Conservation (phyloP, 2,329 filamentous ascomycete genomes). For the Aspergillus sp. region DNA sequence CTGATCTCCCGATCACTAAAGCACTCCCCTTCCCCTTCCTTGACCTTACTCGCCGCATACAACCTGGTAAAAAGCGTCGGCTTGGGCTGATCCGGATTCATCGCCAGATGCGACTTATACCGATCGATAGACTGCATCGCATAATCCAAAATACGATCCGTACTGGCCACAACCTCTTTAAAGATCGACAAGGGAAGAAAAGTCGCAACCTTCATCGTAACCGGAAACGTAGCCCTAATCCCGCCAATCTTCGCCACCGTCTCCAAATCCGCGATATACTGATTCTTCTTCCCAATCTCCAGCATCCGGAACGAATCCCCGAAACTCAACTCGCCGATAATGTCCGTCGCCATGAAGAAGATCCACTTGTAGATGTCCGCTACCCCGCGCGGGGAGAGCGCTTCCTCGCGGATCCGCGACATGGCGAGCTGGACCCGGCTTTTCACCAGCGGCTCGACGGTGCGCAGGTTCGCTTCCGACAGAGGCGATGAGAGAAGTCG, state of each 20-base stretch:
- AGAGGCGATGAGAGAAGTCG: slow-evolving; percentile 41
- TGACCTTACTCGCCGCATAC: slow-evolving; percentile 11
- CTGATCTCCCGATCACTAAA: slow-evolving; percentile 37
- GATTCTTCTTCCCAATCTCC: slow-evolving; percentile 49
- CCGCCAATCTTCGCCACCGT: slow-evolving; percentile 15
- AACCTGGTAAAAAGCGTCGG: slow-evolving; percentile 31
- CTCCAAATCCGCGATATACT: slow-evolving; percentile 44
- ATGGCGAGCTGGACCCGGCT: slow-evolving; percentile 45
- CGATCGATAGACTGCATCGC: slow-evolving; percentile 25
- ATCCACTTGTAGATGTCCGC: slow-evolving; percentile 57
- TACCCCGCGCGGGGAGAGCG: slow-evolving; percentile 31
- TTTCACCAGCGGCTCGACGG: slow-evolving; percentile 34
- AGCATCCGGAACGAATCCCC: slow-evolving; percentile 57
- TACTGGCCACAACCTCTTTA: slow-evolving; percentile 17
- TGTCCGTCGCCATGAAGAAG: slow-evolving; percentile 55
- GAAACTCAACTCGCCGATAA: slow-evolving; percentile 56
- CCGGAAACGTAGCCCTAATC: slow-evolving; percentile 27
- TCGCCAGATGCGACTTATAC: slow-evolving; percentile 21
- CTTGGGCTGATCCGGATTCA: slow-evolving; percentile 18
- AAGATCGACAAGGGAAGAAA: slow-evolving; percentile 27
- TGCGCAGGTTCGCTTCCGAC: slow-evolving; percentile 42
- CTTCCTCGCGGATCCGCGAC: slow-evolving; percentile 47
- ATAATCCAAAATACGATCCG: slow-evolving; percentile 23
- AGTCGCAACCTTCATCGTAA: slow-evolving; percentile 18
- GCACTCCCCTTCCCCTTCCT: slow-evolving; percentile 19